Percentiles rank a stretch among this genome's conserved stretches.
These are phyloP conservation scores for Heracleum sosnowskyi DNA, from an alignment of 129 eudicot genomes.

Conservation along the genomic window DNA sequence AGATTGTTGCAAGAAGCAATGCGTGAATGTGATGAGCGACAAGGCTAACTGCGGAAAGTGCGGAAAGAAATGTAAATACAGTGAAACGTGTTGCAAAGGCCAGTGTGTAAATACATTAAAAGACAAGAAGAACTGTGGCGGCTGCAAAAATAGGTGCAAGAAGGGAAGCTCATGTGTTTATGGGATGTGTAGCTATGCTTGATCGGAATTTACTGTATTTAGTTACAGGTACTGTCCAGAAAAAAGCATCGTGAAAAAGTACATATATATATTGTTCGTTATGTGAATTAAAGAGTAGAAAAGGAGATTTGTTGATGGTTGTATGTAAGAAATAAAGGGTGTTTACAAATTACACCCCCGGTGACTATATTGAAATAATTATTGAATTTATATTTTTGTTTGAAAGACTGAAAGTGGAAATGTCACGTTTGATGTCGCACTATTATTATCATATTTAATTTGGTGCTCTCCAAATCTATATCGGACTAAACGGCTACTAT, in stretches of 20 bases:
- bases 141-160: constrained; percentile 12
- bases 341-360: not conserved
- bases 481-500: too few relatives aligned
- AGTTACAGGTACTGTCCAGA: too few relatives aligned
- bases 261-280: too few relatives aligned
- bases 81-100: constrained; percentile 28
- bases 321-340: not conserved
- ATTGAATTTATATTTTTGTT: too few relatives aligned
- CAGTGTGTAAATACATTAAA: constrained; percentile 11
- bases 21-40: constrained; percentile 35
- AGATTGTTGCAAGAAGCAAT: constrained; percentile 41
- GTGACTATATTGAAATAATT: not conserved
- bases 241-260: too few relatives aligned
- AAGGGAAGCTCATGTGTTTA: constrained; percentile 6
- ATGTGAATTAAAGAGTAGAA: not conserved
- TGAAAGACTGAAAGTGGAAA: too few relatives aligned
- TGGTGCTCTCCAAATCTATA: too few relatives aligned
- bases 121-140: constrained; percentile 9
- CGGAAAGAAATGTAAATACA: constrained; percentile 30
- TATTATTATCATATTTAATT: too few relatives aligned
- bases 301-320: not conserved
- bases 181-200: constrained; percentile 16
- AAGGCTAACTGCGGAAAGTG: constrained; percentile 30
- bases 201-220: not conserved
- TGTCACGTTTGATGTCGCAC: too few relatives aligned